Conservation (phyloP, 1,284 basidiomycete species). For the Leccinum subrobustum region DNA sequence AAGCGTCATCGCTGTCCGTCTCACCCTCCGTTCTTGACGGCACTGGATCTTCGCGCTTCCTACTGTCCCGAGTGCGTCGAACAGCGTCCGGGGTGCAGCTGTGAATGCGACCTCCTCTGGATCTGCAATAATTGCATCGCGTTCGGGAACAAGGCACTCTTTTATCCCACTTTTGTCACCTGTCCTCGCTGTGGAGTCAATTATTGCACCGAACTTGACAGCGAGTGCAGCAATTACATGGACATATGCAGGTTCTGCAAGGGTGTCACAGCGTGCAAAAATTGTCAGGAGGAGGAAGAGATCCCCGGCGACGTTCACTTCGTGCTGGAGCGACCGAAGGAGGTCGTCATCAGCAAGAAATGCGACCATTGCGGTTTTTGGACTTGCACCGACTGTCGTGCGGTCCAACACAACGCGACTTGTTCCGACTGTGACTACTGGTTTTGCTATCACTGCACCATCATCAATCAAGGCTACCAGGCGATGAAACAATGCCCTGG, state of each 20-base stretch:
- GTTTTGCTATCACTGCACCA: conserved; percentile 9
- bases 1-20: conserved; percentile 11
- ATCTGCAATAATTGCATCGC: conserved; percentile 12
- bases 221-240: not conserved
- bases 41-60: not conserved
- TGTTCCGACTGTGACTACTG: conserved; percentile 11
- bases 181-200: conserved; percentile 16
- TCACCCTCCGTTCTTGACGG: conserved; percentile 1
- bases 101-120: conserved; percentile 9
- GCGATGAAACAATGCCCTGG: not conserved
- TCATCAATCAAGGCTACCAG: not conserved
- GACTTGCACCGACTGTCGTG: conserved; percentile 11
- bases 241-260: conserved; percentile 12
- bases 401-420: not conserved
- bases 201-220: not conserved
- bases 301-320: conserved; percentile 1
- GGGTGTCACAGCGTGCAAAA: conserved; percentile 2
- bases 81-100: not conserved
- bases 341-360: not conserved
- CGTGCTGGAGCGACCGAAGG: not conserved
- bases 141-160: not conserved
- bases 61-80: conserved; percentile 12
- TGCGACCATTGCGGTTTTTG: conserved; percentile 7
- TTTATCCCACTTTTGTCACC: conserved; percentile 1
- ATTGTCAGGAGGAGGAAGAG: conserved; percentile 18